Base-by-base conservation (phyloP, 352 stramenopile species). In the Phytopythium cucurbitacearum region DNA sequence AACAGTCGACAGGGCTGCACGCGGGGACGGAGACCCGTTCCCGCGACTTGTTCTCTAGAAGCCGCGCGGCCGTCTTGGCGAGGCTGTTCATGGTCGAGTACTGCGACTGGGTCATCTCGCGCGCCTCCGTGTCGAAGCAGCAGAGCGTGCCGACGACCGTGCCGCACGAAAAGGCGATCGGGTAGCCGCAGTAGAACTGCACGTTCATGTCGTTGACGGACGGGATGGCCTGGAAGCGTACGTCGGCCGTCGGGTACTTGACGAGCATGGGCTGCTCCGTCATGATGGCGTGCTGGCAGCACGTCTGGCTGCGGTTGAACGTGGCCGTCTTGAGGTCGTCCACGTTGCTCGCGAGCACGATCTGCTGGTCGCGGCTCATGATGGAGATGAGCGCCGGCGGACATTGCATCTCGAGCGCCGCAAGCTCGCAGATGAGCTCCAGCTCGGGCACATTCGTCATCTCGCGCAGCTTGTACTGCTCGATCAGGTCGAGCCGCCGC, bases 171-270 rank as follows among this genome's bases (percentile, higher is more conserved):
- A 67, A 35, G 0, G 56, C 55, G 7, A 75, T 47, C 34, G 76
- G 76, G 61, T 80, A 84, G 34, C 76, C 76, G 45, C 56, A 70
- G 61, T 87, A 84, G 54, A 82, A 84, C 16, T 75, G 67, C 15
- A 57, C 55, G 13, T 28, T 8, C 45, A 40, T 40, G 12, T 51
- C 34, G 0, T 62, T 54, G 3, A 65, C 48, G 0, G 52, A 40
- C 38, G 28, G 12, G 2, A 68, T 68, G 33, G 58, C 49, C 12
- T 79, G 64, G 33, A 79, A 69, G 3, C 69, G 69, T 5, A 76
- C 63, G 42, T 79, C 69, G 12, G 69, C 59, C 39, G 75, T 57
- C 3, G 57, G 57, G 21, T 79, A 53, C 6, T 53, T 60, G 3
- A 60, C 50, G 32, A 71, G 16, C 9, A 79, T 60, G 0, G 69